phyloP scores from a whole-genome alignment of 768 basidiomycete species.

The Chlorophyllum brunneum region DNA sequence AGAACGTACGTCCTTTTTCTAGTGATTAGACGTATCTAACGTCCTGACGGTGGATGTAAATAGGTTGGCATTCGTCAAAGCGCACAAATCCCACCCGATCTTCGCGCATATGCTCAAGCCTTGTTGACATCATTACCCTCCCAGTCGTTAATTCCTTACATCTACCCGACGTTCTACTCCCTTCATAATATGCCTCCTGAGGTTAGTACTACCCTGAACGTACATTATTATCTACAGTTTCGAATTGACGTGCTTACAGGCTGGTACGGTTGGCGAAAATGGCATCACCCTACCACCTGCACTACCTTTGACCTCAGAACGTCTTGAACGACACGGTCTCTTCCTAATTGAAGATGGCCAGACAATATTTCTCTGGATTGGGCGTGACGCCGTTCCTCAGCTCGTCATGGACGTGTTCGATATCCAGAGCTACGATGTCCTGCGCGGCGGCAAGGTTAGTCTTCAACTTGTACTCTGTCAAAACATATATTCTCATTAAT shows the following conservation, averaged over 20 bases:
- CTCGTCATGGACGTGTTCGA: constrained; percentile 93
- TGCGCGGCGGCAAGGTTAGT: constrained; percentile 90
- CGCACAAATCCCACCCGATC: constrained; percentile 94
- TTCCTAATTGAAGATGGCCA: constrained; percentile 98
- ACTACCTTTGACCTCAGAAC: constrained; percentile 90
- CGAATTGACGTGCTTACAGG: constrained; percentile 36
- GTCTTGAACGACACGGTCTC: constrained; percentile 90
- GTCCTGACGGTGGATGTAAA: neutral
- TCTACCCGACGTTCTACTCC: constrained; percentile 94
- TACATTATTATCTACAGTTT: neutral
- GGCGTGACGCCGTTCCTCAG: constrained; percentile 97
- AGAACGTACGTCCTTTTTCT: constrained; percentile 63
- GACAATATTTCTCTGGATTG: constrained; percentile 97
- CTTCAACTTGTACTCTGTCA: neutral
- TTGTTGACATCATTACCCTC: constrained; percentile 88
- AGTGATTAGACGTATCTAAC: neutral
- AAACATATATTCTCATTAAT: neutral
- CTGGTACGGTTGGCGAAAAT: constrained; percentile 85
- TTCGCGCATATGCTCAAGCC: constrained; percentile 92
- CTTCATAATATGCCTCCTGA: constrained; percentile 95
- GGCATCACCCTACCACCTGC: constrained; percentile 87
- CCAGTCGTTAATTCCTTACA: constrained; percentile 87
- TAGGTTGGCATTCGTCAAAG: constrained; percentile 95
- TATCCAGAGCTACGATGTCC: constrained; percentile 79
- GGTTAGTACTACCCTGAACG: constrained; percentile 36